phyloP scores from a whole-genome alignment of 495 filamentous ascomycete genomes.

The Xanthoparmelia taractica region DNA sequence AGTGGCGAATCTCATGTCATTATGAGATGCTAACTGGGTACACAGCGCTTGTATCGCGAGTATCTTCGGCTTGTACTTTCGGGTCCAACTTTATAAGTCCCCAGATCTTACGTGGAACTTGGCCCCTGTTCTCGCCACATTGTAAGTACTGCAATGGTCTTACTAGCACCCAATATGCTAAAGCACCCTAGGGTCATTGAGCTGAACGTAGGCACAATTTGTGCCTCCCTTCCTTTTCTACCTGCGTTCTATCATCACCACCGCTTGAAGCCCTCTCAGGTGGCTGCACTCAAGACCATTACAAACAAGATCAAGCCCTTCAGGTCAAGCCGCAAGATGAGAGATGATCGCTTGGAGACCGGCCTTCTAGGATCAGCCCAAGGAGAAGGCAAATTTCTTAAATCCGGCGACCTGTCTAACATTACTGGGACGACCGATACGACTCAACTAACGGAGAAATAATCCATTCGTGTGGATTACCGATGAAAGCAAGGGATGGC shows the following conservation, averaged over 20 bases:
- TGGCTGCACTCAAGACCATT: background rate
- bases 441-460: background rate
- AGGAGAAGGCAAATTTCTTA: conserved; percentile 6
- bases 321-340: background rate
- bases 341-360: background rate
- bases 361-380: conserved; percentile 8
- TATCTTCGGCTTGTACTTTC: conserved; percentile 2
- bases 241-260: conserved; percentile 5
- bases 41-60: conserved; percentile 10
- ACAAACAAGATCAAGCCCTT: background rate
- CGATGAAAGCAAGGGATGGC: background rate
- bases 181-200: conserved; percentile 1
- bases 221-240: conserved; percentile 6
- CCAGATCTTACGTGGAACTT: conserved; percentile 3
- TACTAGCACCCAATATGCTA: background rate
- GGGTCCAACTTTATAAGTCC: background rate
- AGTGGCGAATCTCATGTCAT: background rate
- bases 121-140: background rate
- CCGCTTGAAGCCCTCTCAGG: conserved; percentile 1
- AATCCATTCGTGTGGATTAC: background rate
- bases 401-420: conserved; percentile 1
- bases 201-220: conserved; percentile 2
- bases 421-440: background rate
- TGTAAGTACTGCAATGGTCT: background rate
- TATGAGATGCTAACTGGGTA: background rate